Percentiles rank a stretch among this genome's conserved stretches.
phyloP scores from a whole-genome alignment of 148 eudicot genomes.

The Cornus kousa region DNA sequence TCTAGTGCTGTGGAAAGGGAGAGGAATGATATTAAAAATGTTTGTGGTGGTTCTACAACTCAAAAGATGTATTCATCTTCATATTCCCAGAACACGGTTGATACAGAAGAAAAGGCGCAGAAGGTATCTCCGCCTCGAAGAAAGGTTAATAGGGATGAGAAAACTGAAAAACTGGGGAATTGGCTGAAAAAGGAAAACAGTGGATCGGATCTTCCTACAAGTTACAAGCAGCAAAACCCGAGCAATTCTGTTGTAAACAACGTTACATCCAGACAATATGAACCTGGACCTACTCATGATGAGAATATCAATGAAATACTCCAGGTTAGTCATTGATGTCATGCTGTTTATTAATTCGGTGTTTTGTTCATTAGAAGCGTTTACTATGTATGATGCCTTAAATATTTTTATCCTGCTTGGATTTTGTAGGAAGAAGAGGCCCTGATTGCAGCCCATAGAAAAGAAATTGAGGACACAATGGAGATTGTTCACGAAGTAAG shows the following conservation, averaged over 20 bases:
- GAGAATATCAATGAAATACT: slow-evolving; percentile 80
- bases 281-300: slow-evolving; percentile 60
- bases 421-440: slow-evolving; percentile 91
- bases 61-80: slow-evolving; percentile 41
- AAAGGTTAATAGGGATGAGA: slow-evolving; percentile 80
- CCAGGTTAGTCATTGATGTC: slow-evolving; percentile 51
- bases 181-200: slow-evolving; percentile 60
- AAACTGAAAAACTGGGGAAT: slow-evolving; percentile 60
- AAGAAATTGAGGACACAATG: slow-evolving; percentile 99
- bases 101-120: slow-evolving; percentile 65
- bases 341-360: not conserved
- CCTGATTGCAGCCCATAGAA: slow-evolving; percentile 87
- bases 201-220: slow-evolving; percentile 51
- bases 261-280: slow-evolving; percentile 41
- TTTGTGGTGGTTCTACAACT: slow-evolving; percentile 39
- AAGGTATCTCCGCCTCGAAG: slow-evolving; percentile 94
- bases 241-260: slow-evolving; percentile 36
- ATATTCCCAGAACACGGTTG: slow-evolving; percentile 38
- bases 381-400: slow-evolving; percentile 1
- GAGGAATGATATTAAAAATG: slow-evolving; percentile 46
- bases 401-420: slow-evolving; percentile 3
- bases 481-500: slow-evolving; percentile 99
- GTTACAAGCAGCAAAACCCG: slow-evolving; percentile 48
- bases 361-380: not conserved
- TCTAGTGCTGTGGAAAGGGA: slow-evolving; percentile 45